Base-by-base conservation (phyloP, 352 stramenopile genomes). In the Pythium aquatile region DNA sequence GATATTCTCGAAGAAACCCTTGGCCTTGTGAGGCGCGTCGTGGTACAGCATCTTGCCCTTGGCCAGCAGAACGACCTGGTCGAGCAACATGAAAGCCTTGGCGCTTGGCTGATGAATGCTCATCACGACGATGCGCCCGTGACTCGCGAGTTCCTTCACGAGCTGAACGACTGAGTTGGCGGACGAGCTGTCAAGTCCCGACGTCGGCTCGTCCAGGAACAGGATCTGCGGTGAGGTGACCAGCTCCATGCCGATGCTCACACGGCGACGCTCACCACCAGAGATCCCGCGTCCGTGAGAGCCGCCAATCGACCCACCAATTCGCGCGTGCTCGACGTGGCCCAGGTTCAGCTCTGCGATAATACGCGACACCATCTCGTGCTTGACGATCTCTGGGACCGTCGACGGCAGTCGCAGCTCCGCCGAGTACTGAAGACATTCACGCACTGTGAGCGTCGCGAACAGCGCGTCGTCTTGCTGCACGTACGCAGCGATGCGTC, bases 171-270 rank as follows among this genome's bases (percentile, higher is more conserved):
- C 79, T 8, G 82, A 85, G 54, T 97, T 85, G 1, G 95, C 92
- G 28, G 78, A 91, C 2, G 87, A 97, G 24, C 84, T 96, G 73
- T 98, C 95, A 7, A 98, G 72, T 5, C 94, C 95, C 8, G 82
- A 96, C 1, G 94, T 98, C 20, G 95, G 95, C 59, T 98, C 95
- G 60, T 98, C 91, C 33, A 96, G 64, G 39, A 97, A 94, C 59
- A 94, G 54, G 46, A 95, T 91, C 74, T 93, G 86, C 26, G 84
- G 81, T 47, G 79, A 92, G 28, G 83, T 96, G 32, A 98, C 91
- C 62, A 98, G 89, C 66, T 98, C 93, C 80, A 97, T 97, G 32
- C 90, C 93, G 66, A 98, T 98, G 48, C 83, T 96, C 32, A 97
- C 90, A 26, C 96, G 81, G 42, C 97, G 94, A 32, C 90, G 81